Evolutionary conservation across 2,329 filamentous ascomycete genomes (phyloP), one percentile per base, ranked within the genome.

Genomic region (Aspergillus sp.): DNA sequence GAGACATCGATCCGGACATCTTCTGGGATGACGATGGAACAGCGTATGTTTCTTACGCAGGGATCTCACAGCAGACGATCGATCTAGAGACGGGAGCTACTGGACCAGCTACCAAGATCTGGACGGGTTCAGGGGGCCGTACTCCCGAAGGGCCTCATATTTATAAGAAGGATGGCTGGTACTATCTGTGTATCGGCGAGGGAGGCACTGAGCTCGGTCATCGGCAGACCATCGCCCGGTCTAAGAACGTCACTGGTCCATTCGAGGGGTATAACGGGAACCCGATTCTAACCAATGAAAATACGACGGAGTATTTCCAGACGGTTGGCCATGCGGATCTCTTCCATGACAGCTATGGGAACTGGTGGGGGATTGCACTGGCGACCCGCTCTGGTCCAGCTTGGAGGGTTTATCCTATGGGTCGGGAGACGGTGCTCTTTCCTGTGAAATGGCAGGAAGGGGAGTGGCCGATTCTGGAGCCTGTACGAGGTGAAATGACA

Each of bases 251-350:
- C 22, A 40, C 50, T 61, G 74, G 74, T 0, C 74, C 74, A 0
- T 76, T 73, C 43, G 70, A 73, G 52, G 32, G 63, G 2, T 67
- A 72, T 49, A 64, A 68, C 0, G 59, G 65, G 11, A 76, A 76
- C 49, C 66, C 71, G 7, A 66, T 77, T 6, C 56, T 77, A 14
- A 71, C 74, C 0, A 70, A 69, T n/a, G 64, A 60, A 43, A 65
- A 67, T 16, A 65, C 69, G 0, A 65, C 65, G 0, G 57, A 68
- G 24, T 74, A 73, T 51, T 69, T 65, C 55, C 80, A 83, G 54
- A 79, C 79, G 1, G 74, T 82, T 0, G 81, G 82, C 0, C 82
- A 84, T 51, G 76, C 76, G 0, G 81, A 84, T 56, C 55, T 83
- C 3, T 82, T 84, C 53, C 74, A 80, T 47, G 81, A 83, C 55